phyloP scores from a whole-genome alignment of 1,284 basidiomycete genomes.

The Microbotryum saponariae region DNA sequence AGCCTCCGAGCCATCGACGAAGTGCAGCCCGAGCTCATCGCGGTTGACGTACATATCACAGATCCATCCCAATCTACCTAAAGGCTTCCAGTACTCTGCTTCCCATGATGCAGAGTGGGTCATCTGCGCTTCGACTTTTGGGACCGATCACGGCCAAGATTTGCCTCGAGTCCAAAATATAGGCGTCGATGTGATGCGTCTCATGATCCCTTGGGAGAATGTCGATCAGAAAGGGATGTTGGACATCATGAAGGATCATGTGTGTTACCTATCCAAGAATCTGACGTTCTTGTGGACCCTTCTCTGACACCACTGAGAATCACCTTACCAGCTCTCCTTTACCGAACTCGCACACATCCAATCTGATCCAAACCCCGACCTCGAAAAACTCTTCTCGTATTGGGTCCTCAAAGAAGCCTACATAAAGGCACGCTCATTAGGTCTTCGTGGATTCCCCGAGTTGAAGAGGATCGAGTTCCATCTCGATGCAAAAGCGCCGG shows the following conservation, averaged over 20 bases:
- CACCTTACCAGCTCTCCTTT: not conserved
- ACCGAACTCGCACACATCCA: slow-evolving; percentile 1
- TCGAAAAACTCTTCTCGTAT: slow-evolving; percentile 60
- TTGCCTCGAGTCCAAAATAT: slow-evolving; percentile 46
- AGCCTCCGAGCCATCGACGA: too few species aligned
- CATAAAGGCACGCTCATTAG: slow-evolving; percentile 63
- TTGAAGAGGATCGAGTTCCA: slow-evolving; percentile 10
- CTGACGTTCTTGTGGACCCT: too few species aligned
- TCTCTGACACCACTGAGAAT: too few species aligned
- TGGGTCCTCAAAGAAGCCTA: slow-evolving; percentile 84
- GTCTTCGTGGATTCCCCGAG: slow-evolving; percentile 13
- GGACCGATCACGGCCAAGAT: not conserved
- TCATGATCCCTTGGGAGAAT: slow-evolving; percentile 50
- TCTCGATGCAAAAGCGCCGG: not conserved
- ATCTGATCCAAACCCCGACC: slow-evolving; percentile 39
- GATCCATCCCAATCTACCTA: too few species aligned
- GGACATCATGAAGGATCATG: slow-evolving; percentile 58
- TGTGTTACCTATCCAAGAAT: slow-evolving; percentile 35
- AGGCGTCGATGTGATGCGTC: slow-evolving; percentile 68
- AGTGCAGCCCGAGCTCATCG: too few species aligned
- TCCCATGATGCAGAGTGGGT: slow-evolving; percentile 52
- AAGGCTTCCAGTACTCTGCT: not conserved
- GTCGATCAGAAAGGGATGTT: slow-evolving; percentile 55
- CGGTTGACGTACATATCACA: too few species aligned
- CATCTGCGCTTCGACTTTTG: slow-evolving; percentile 54